Evolutionary conservation across 1,284 basidiomycete genomes (phyloP).

Genomic region (Rhodofomes roseus): DNA sequence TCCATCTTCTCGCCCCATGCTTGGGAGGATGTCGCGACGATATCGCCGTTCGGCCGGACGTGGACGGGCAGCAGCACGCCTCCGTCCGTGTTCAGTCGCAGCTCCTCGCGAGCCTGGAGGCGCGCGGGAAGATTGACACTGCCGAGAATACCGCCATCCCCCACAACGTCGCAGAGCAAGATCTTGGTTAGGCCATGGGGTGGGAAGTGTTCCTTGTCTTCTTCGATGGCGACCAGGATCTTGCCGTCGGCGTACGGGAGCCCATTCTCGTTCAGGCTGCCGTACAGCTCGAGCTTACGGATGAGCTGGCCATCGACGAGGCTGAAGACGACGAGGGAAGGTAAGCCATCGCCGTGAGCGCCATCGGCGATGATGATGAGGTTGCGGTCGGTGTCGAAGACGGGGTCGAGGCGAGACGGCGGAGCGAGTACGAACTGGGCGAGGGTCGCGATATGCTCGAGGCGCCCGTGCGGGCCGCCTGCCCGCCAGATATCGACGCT

Average conservation of each 20-base stretch:
- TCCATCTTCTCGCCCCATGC: neutral
- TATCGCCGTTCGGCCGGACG: neutral
- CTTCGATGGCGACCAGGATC: neutral
- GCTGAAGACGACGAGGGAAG: neutral
- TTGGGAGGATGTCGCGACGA: neutral
- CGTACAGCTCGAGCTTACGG: neutral
- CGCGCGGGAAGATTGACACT: neutral
- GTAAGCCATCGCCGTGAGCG: neutral
- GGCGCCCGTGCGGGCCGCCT: neutral
- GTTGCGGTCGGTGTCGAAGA: neutral
- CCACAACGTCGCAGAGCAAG: neutral
- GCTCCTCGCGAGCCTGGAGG: neutral
- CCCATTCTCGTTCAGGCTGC: neutral
- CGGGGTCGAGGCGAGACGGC: neutral
- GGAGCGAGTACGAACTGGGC: neutral
- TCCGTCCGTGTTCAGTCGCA: neutral
- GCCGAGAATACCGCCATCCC: neutral
- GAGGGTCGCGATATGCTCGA: neutral
- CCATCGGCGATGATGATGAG: neutral
- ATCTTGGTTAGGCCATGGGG: neutral
- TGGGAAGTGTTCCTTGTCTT: neutral
- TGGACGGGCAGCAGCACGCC: neutral
- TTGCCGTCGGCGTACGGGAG: neutral
- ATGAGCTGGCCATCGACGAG: neutral
- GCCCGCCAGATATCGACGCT: neutral